Evolutionary conservation across 257 asterid genomes (phyloP).

Genomic region (Salvia splendens): DNA sequence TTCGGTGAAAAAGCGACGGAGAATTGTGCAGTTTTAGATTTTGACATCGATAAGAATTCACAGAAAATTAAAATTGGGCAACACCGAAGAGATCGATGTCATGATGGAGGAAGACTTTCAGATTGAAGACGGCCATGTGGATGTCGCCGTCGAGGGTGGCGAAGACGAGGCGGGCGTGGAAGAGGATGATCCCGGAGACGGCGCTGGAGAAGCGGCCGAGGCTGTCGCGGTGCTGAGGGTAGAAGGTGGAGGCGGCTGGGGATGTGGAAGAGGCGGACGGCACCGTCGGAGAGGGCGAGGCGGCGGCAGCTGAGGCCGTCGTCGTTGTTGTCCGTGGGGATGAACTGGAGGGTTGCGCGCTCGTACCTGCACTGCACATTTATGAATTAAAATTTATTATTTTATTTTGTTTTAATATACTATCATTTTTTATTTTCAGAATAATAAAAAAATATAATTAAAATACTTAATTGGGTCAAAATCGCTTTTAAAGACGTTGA

Average conservation of each 20-base stretch:
- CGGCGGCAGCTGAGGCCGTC: constrained; percentile 68
- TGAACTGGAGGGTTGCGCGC: constrained; percentile 54
- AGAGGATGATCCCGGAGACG: constrained; percentile 62
- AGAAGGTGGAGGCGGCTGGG: constrained; percentile 49
- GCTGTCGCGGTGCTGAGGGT: constrained; percentile 67
- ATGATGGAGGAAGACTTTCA: no score
- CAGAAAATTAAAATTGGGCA: no score
- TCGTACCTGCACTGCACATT: constrained; percentile 34
- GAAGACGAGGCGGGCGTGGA: constrained; percentile 52
- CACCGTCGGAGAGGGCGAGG: constrained; percentile 74
- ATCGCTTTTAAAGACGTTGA: no score
- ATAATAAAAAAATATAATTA: no score
- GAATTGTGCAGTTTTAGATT: no score
- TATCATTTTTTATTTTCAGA: no score
- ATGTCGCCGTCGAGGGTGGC: constrained; percentile 80
- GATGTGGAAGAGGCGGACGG: constrained; percentile 64
- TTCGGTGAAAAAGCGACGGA: no score
- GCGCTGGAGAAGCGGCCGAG: constrained; percentile 68
- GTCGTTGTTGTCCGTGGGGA: constrained; percentile 44
- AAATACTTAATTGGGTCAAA: no score
- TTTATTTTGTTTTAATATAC: no score
- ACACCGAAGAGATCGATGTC: no score
- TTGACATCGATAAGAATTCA: no score
- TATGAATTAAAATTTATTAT: no score
- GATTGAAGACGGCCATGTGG: constrained; percentile 52